Conservation (phyloP, 306 rosid species). For the Acmispon strigosus region DNA sequence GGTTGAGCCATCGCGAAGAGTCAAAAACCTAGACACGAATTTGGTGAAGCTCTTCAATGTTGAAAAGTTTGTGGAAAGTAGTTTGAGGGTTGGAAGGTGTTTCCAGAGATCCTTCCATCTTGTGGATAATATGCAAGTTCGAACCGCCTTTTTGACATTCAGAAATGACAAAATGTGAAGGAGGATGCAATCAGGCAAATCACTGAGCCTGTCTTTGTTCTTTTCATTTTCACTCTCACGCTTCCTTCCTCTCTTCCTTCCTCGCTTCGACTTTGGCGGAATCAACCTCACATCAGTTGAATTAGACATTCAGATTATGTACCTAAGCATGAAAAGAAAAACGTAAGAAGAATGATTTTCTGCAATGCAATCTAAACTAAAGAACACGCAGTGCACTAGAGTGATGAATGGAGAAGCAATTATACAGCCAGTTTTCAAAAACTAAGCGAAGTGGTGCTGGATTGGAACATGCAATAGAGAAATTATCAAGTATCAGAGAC, state of each 20-base stretch:
- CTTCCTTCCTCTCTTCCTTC: not conserved
- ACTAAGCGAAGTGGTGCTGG: no score
- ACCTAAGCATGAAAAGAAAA: not conserved
- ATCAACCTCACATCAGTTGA: not conserved
- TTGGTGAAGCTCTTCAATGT: not conserved
- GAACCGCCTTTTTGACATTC: not conserved
- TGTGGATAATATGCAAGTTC: slow-evolving; percentile 10
- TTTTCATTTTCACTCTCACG: not conserved
- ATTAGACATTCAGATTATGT: not conserved
- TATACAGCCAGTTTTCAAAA: no score
- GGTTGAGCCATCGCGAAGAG: not conserved
- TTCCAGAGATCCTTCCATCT: slow-evolving; percentile 18
- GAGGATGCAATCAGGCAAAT: slow-evolving; percentile 10
- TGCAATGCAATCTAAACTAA: not conserved
- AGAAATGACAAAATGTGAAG: slow-evolving; percentile 8
- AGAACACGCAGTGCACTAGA: not conserved
- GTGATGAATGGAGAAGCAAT: no score
- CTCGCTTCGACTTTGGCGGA: not conserved
- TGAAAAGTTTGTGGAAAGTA: not conserved
- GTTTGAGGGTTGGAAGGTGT: not conserved
- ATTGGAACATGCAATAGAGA: no score
- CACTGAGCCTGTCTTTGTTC: slow-evolving; percentile 1
- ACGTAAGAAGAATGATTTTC: not conserved
- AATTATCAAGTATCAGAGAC: no score
- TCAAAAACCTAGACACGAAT: not conserved